Base-by-base conservation (phyloP, 2,329 filamentous ascomycete genomes). In the Dactylellina parvicollis region DNA sequence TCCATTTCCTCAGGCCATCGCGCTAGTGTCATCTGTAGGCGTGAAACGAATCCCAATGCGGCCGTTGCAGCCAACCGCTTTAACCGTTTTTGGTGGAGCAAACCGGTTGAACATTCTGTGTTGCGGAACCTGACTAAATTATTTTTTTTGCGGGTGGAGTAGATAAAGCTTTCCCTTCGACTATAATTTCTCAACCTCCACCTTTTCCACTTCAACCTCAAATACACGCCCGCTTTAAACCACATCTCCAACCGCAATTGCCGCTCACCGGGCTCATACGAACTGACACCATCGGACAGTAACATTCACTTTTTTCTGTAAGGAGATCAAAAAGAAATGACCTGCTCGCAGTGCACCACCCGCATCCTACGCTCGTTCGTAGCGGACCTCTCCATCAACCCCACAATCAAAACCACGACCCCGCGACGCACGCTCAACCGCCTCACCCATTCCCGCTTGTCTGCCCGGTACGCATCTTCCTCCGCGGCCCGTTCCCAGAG, bases 301-400 rank as follows among this genome's bases (percentile, higher is more conserved):
- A 34, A 9, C 36, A 22, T 32, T 32, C 22, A 12, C 26, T 30
- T 32, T 30, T 20, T 16, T 28, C 28, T n/a, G n/a, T n/a, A n/a
- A n/a, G n/a, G n/a, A n/a, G n/a, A n/a, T n/a, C n/a, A n/a, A n/a
- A n/a, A n/a, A n/a, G n/a, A 32, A 54, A 73, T 73, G 69, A 56
- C 44, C 30, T 66, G 54, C 55, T 49, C 69, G 9, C 38, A 61
- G 24, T 60, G 52, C 60, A 73, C 52, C 26, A 61, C 60, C 60
- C 69, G 69, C 55, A 28, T 73, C 54, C 52, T 73, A 32, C 69
- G 69, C 46, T 50, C 60, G 14, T 46, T 73, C 55, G 22, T 52
- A 10, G 47, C 54, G 26, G 60, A 73, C 59, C 54, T 54, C 59
- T n/a, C 56, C 10, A 16, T 61, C n/a, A n/a, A n/a, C 18, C 49